These are phyloP conservation scores for Metschnikowia sp. DNA, from an alignment of 805 yeast species.

Conservation along the genomic window DNA sequence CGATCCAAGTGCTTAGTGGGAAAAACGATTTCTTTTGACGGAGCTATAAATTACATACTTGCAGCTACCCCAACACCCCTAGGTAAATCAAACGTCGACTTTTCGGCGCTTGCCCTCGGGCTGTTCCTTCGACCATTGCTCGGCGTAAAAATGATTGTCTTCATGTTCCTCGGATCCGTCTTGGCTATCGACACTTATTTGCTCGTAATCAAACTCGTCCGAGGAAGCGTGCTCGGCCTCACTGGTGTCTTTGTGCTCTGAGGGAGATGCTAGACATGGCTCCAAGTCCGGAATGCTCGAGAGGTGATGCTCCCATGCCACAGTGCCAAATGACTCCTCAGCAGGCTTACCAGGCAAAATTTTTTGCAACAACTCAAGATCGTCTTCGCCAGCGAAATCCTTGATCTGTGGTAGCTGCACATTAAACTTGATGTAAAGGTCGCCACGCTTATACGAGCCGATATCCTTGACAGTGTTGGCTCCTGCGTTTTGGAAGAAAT, in stretches of 20 bases:
- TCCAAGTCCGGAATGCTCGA: constrained; percentile 11
- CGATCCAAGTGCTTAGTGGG: no score
- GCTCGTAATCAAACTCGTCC: constrained; percentile 16
- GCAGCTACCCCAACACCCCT: background rate
- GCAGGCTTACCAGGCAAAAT: constrained; percentile 17
- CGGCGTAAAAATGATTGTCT: constrained; percentile 14
- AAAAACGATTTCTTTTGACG: no score
- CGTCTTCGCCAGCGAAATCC: constrained; percentile 24
- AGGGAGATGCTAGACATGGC: background rate
- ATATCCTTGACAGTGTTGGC: constrained; percentile 14
- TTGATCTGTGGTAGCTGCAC: constrained; percentile 31
- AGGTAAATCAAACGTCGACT: background rate
- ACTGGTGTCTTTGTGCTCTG: background rate
- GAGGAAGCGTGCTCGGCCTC: constrained; percentile 7
- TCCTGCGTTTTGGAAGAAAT: constrained; percentile 22
- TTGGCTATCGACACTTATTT: constrained; percentile 14
- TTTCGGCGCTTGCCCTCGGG: constrained; percentile 3
- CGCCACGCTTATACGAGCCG: constrained; percentile 28
- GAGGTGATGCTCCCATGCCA: constrained; percentile 10
- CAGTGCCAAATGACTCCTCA: constrained; percentile 6
- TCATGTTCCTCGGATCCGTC: constrained; percentile 17
- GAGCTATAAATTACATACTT: background rate
- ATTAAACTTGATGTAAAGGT: constrained; percentile 38
- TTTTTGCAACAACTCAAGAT: constrained; percentile 18
- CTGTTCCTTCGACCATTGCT: constrained; percentile 14